phyloP scores from a whole-genome alignment of 2,329 filamentous ascomycete genomes.

The Xylogone sp. region DNA sequence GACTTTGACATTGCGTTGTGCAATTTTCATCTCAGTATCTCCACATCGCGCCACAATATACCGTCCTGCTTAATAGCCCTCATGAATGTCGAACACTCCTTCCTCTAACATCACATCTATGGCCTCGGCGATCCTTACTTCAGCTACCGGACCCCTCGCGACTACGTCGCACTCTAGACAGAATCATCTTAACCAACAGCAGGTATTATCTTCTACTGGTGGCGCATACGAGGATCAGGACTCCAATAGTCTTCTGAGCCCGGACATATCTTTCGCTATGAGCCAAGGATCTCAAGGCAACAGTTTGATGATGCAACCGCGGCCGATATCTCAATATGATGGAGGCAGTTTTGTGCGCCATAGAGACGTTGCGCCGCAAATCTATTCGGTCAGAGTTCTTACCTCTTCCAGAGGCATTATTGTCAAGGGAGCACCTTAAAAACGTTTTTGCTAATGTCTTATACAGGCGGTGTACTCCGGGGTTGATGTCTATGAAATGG shows the following conservation, averaged over 20 bases:
- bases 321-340: slow-evolving; percentile 25
- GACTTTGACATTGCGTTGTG: slow-evolving; percentile 3
- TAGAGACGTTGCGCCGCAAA: slow-evolving; percentile 41
- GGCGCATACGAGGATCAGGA: slow-evolving; percentile 20
- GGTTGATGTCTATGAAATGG: slow-evolving; percentile 96
- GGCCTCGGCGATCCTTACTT: slow-evolving; percentile 16
- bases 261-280: slow-evolving; percentile 30
- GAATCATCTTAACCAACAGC: slow-evolving; percentile 20
- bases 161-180: slow-evolving; percentile 23
- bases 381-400: slow-evolving; percentile 53
- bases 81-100: slow-evolving; percentile 2
- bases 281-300: slow-evolving; percentile 27
- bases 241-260: slow-evolving; percentile 11
- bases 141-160: slow-evolving; percentile 23
- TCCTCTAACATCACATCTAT: slow-evolving; percentile 1
- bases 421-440: neutral
- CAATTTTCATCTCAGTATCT: neutral
- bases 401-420: neutral
- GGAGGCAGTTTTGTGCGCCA: slow-evolving; percentile 17
- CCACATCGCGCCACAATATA: neutral
- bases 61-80: neutral
- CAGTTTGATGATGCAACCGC: slow-evolving; percentile 28
- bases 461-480: slow-evolving; percentile 82
- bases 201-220: slow-evolving; percentile 14
- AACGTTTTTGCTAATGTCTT: slow-evolving; percentile 1